phyloP scores from a whole-genome alignment of 2,329 filamentous ascomycete species.

The Xylaria polymorpha region DNA sequence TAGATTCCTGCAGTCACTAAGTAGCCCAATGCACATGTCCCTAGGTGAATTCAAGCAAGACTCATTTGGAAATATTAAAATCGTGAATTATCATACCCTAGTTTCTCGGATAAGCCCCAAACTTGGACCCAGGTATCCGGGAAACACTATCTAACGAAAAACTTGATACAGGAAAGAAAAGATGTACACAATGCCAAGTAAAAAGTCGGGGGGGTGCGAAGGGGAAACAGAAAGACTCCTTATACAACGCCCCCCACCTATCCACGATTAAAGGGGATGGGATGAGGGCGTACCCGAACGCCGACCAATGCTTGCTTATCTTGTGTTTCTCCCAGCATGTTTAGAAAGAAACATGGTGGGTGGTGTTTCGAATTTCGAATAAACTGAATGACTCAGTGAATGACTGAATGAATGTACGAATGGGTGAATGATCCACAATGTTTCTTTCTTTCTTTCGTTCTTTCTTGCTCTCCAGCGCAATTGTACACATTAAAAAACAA shows the following conservation, averaged over 20 bases:
- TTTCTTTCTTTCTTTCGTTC: no score
- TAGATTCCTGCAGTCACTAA: no score
- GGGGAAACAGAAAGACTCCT: conserved; percentile 8
- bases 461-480: not conserved
- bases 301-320: conserved; percentile 31
- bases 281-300: conserved; percentile 21
- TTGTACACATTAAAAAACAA: conserved; percentile 5
- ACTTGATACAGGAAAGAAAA: conserved; percentile 28
- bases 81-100: conserved; percentile 35
- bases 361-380: not conserved
- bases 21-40: no score
- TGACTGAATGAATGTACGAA: no score
- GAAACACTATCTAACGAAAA: conserved; percentile 12
- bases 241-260: conserved; percentile 24
- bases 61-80: conserved; percentile 16
- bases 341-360: no score
- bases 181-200: conserved; percentile 12
- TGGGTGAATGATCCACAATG: no score
- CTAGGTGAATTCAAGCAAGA: not conserved
- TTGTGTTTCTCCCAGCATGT: not conserved
- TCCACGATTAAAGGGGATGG: conserved; percentile 5
- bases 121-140: not conserved
- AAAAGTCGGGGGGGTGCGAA: not conserved
- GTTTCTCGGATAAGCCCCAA: not conserved
- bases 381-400: no score